Evolutionary conservation across 2,329 filamentous ascomycete species (phyloP).

Genomic region (Microascus cirrosus): DNA sequence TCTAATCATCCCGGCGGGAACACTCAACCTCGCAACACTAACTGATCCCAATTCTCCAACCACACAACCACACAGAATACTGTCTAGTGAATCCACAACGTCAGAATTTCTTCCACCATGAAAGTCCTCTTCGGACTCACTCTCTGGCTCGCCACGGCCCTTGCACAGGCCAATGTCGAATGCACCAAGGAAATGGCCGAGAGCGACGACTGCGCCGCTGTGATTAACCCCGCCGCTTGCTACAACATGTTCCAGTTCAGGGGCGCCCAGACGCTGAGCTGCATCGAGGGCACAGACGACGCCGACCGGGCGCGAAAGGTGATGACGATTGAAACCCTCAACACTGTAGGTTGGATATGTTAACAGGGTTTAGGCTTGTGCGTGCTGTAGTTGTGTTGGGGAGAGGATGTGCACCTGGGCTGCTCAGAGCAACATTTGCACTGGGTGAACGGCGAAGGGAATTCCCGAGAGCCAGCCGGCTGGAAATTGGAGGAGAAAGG

Average conservation of each 20-base stretch:
- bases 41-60: no score
- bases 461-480: no score
- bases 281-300: constrained; percentile 21
- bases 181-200: constrained; percentile 21
- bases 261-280: constrained; percentile 19
- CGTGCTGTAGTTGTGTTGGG: constrained; percentile 24
- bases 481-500: no score
- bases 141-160: constrained; percentile 11
- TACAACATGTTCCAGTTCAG: constrained; percentile 24
- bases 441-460: no score
- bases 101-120: not conserved
- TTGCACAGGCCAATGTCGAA: constrained; percentile 14
- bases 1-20: not conserved
- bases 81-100: not conserved
- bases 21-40: not conserved
- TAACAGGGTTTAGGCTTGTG: constrained; percentile 17
- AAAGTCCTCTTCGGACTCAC: constrained; percentile 1
- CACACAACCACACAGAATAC: not conserved
- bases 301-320: constrained; percentile 20
- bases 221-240: constrained; percentile 26
- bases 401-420: constrained; percentile 24
- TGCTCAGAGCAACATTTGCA: not conserved
- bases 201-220: constrained; percentile 24
- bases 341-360: not conserved
- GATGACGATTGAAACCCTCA: not conserved